Evolutionary conservation across 441 rosid genomes (phyloP).

Genomic region (Arabidopsis lyrata): DNA sequence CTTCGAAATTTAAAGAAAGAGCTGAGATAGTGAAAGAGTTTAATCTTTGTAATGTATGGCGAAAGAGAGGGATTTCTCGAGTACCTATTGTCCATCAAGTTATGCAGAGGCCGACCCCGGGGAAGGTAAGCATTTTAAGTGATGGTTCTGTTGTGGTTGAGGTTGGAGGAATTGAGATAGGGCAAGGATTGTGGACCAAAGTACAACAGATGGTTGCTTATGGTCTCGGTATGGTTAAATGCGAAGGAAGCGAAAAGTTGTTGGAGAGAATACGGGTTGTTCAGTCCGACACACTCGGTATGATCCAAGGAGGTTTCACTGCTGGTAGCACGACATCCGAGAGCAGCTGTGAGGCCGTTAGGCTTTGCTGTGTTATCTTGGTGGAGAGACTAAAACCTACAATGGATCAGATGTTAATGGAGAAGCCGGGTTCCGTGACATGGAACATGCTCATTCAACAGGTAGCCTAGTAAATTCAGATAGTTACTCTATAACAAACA

Average conservation of each 20-base stretch:
- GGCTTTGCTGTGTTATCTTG: slow-evolving; percentile 69
- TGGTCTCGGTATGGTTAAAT: slow-evolving; percentile 64
- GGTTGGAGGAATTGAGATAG: slow-evolving; percentile 90
- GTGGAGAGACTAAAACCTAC: slow-evolving; percentile 68
- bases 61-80: slow-evolving; percentile 79
- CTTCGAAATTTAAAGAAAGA: slow-evolving; percentile 60
- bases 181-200: slow-evolving; percentile 96
- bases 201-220: slow-evolving; percentile 90
- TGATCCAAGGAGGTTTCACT: slow-evolving; percentile 80
- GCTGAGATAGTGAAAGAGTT: slow-evolving; percentile 58
- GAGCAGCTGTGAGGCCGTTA: slow-evolving; percentile 78
- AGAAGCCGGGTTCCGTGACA: slow-evolving; percentile 54
- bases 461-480: slow-evolving; percentile 43
- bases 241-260: slow-evolving; percentile 53
- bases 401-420: slow-evolving; percentile 45
- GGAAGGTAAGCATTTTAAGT: slow-evolving; percentile 78
- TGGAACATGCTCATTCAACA: slow-evolving; percentile 77
- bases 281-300: slow-evolving; percentile 75
- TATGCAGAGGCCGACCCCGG: slow-evolving; percentile 62
- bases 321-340: slow-evolving; percentile 89
- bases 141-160: slow-evolving; percentile 89
- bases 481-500: not conserved
- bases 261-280: slow-evolving; percentile 71
- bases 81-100: slow-evolving; percentile 65
- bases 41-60: slow-evolving; percentile 60